Evolutionary conservation across 192 early-diverging fungal species (phyloP), one percentile per base, ranked within the genome.

Genomic region (Umbelopsis sp.): DNA sequence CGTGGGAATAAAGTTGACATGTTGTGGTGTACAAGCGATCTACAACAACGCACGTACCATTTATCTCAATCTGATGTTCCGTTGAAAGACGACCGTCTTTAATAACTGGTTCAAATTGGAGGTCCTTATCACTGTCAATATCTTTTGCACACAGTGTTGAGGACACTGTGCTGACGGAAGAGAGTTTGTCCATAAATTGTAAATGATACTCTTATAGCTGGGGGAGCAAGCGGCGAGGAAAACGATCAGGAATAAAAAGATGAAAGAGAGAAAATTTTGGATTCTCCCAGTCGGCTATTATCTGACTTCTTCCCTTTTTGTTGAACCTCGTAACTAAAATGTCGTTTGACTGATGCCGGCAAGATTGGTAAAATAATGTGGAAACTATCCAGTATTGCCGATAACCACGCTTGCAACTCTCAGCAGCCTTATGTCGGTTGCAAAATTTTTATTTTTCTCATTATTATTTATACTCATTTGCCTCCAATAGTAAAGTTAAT

Each of bases 51-150:
- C 14, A 21, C 51, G 56, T 72, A 82, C 81, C 86, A 68, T 89
- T 84, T 29, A 83, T 83, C 70, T 86, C 88, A 22, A 89, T 85
- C 78, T 90, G 88, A 65, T 88, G 88, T 73, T 90, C 89, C 50
- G 89, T 86, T 16, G 85, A 87, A 53, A 81, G 84, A 75, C 87
- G 86, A 43, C 87, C 87, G 67, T 89, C 87, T 62, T 62, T 34
- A 12, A 62, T 11, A 17, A n/a, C 17, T 29, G 26, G 31, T 2
- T 32, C 12, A 14, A 62, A 34, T 7, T 29, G 3, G 31, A 34
- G 9, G 34, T 62, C 56, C 12, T 62, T 62, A 34, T 62, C 56
- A 12, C 31, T 32, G 12, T 34, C 11, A 4, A 26, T 32, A 20
- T 62, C 56, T 62, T 26, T 62, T 34, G 31, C 56, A 34, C 56